These are phyloP conservation scores for Pseudozyma tsukubaensis DNA, from an alignment of 1,284 basidiomycete genomes.

Conservation along the genomic window DNA sequence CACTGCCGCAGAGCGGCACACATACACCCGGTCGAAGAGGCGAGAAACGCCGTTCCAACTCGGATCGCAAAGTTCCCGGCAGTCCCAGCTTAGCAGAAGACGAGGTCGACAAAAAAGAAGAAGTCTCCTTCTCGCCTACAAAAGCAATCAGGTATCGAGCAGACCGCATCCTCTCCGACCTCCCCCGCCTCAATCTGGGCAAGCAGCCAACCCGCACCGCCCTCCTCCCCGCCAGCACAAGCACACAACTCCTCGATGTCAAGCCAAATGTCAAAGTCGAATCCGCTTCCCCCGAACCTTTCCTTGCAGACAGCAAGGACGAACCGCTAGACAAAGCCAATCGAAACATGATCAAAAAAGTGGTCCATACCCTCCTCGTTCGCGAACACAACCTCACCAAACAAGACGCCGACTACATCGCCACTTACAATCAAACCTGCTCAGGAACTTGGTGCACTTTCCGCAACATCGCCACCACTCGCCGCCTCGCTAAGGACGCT, in stretches of 20 bases:
- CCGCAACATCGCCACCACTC: slow-evolving; percentile 26
- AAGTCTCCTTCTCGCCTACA: slow-evolving; percentile 9
- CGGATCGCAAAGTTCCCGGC: slow-evolving; percentile 35
- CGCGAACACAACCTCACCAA: slow-evolving; percentile 36
- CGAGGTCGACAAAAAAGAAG: slow-evolving; percentile 1
- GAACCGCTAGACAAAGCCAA: slow-evolving; percentile 36
- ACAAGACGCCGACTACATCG: slow-evolving; percentile 48
- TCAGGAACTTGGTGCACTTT: slow-evolving; percentile 54
- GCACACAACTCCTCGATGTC: slow-evolving; percentile 26
- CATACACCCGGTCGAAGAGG: slow-evolving; percentile 55
- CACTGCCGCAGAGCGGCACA: slow-evolving; percentile 8
- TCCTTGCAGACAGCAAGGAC: slow-evolving; percentile 16
- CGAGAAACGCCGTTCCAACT: slow-evolving; percentile 42
- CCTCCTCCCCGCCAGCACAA: slow-evolving; percentile 2
- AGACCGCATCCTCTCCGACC: slow-evolving; percentile 39
- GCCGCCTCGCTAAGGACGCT: slow-evolving; percentile 26
- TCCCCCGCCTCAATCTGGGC: slow-evolving; percentile 43
- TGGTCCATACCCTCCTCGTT: slow-evolving; percentile 35
- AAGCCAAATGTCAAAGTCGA: slow-evolving; percentile 24
- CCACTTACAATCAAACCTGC: slow-evolving; percentile 56
- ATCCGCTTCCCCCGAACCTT: slow-evolving; percentile 37
- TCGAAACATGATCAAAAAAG: slow-evolving; percentile 45
- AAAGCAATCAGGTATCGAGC: slow-evolving; percentile 27
- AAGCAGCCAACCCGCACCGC: slow-evolving; percentile 29
- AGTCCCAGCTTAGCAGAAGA: slow-evolving; percentile 18